Conservation (phyloP, 805 yeast genomes). For the Starmerella vaccinii region DNA sequence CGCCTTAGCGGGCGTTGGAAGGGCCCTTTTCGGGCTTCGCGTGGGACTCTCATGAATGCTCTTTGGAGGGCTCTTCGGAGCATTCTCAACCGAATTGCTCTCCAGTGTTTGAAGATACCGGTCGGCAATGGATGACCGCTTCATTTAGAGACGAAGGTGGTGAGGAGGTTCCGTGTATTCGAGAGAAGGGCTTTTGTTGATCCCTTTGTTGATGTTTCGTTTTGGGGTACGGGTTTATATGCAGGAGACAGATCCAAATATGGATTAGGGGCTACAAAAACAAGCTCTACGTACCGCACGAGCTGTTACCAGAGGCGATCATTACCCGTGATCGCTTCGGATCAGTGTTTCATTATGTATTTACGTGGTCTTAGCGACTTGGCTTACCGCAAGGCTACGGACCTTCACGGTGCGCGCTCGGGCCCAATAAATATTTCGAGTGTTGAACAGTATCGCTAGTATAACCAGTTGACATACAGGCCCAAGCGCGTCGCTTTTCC, state of each 20-base stretch:
- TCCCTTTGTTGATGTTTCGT: constrained; percentile 10
- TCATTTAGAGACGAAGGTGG: constrained; percentile 7
- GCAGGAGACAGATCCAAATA: not conserved
- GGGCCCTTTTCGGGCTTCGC: constrained; percentile 1
- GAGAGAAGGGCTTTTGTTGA: not conserved
- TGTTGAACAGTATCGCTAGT: no score
- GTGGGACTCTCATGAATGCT: constrained; percentile 21
- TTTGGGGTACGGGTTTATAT: not conserved
- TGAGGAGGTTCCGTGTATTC: no score
- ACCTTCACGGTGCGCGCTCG: no score
- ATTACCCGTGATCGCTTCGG: no score
- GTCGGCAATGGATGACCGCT: constrained; percentile 20
- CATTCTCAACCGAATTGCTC: constrained; percentile 18
- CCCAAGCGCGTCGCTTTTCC: no score
- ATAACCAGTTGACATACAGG: no score
- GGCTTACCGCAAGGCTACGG: no score
- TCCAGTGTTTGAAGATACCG: constrained; percentile 26
- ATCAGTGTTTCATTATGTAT: no score
- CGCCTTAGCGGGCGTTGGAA: not conserved
- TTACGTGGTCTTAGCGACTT: no score
- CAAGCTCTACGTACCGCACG: not conserved
- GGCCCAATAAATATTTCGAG: no score
- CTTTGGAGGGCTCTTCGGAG: constrained; percentile 28
- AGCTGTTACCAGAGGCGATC: no score
- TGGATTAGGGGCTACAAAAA: not conserved